Evolutionary conservation across 257 asterid genomes (phyloP).

Genomic region (Ocimum tenuiflorum): DNA sequence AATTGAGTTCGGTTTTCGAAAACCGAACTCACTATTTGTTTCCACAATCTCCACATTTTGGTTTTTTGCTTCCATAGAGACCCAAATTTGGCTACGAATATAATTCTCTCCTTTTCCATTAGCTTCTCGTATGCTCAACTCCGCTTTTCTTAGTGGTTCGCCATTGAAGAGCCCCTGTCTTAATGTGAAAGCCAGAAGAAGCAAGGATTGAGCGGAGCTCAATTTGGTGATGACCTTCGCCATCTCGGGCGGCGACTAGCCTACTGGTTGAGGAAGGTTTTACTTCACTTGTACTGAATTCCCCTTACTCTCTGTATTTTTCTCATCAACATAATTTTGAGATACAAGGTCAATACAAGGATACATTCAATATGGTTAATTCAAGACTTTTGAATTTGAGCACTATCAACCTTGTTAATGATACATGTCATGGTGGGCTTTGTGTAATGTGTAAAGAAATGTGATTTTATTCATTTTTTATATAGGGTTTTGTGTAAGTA

Average conservation of each 20-base stretch:
- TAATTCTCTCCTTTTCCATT: conserved; percentile 30
- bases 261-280: conserved; percentile 51
- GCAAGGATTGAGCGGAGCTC: conserved; percentile 22
- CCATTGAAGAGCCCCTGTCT: conserved; percentile 36
- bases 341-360: conserved; percentile 69
- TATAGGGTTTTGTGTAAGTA: no score
- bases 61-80: no score
- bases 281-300: conserved; percentile 84
- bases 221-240: conserved; percentile 46
- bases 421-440: no score
- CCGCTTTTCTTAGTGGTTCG: conserved; percentile 34
- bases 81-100: no score
- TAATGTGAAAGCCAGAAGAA: conserved; percentile 43
- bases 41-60: no score
- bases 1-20: no score
- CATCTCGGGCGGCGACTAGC: conserved; percentile 31
- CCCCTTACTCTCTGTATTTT: conserved; percentile 94
- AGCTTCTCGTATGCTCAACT: conserved; percentile 28
- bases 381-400: neutral
- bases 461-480: no score
- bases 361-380: neutral
- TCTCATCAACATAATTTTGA: conserved; percentile 67
- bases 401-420: no score
- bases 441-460: no score
- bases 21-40: no score